A percentile compares a stretch with the other conserved stretches of the same genome.
These are phyloP conservation scores for Dryadomyces quercus-mongolicae DNA, from an alignment of 2,329 filamentous ascomycete species.

Conservation along the genomic window DNA sequence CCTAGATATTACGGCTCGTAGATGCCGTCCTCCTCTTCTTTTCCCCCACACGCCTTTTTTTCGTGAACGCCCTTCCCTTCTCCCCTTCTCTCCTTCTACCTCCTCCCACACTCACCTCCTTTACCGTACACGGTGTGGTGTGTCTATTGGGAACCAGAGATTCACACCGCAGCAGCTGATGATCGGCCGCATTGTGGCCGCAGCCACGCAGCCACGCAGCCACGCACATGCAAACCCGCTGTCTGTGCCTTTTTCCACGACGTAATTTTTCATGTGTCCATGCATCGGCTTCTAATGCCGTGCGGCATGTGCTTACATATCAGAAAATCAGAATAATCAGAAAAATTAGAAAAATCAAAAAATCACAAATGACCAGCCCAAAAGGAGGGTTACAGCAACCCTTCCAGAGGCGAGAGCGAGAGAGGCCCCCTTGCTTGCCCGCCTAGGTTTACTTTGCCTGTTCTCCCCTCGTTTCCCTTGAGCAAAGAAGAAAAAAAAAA, in stretches of 20 bases:
- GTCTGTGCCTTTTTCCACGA: background rate
- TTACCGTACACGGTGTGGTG: too few species aligned
- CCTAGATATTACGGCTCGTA: background rate
- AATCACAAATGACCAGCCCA: background rate
- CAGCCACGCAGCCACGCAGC: too few species aligned
- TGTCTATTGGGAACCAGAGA: background rate
- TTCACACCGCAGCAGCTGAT: background rate
- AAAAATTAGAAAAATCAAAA: background rate
- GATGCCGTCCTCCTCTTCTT: too few species aligned
- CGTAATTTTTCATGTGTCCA: background rate
- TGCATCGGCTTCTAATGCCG: background rate
- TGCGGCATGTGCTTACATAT: background rate
- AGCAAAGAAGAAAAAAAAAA: too few species aligned
- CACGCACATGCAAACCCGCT: background rate
- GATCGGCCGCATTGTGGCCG: background rate
- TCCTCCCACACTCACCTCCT: too few species aligned
- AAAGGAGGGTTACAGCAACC: background rate
- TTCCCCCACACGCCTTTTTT: too few species aligned
- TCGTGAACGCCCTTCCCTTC: too few species aligned
- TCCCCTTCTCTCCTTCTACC: too few species aligned
- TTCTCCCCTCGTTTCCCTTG: background rate
- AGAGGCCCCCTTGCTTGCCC: background rate
- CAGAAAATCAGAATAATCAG: background rate
- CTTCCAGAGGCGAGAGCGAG: background rate
- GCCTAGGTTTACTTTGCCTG: background rate